phyloP scores from a whole-genome alignment of 225 moss, liverwort and hornwort genomes.

The Marchantia polymorpha region DNA sequence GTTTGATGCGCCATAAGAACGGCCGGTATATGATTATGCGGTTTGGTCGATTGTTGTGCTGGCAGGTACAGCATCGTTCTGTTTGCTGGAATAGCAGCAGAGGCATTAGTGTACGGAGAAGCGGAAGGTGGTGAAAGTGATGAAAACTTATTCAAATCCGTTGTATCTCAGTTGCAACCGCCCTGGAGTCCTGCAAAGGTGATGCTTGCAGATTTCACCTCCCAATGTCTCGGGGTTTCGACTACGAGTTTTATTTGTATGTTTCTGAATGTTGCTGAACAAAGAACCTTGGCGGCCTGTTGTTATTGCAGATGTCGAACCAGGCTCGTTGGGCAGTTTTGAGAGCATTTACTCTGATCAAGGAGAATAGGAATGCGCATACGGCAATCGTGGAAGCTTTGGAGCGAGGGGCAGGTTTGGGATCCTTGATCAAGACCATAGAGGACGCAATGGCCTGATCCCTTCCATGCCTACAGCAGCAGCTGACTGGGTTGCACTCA shows the following conservation, averaged over 20 bases:
- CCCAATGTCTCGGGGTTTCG: not conserved
- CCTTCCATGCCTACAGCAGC: no score
- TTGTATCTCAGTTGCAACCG: slow-evolving; percentile 71
- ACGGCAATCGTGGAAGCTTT: slow-evolving; percentile 71
- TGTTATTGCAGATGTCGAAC: slow-evolving; percentile 71
- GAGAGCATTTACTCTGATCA: slow-evolving; percentile 70
- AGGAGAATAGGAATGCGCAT: slow-evolving; percentile 67
- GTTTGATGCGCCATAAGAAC: no score
- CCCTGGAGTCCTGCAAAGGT: slow-evolving; percentile 94
- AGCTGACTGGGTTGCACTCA: no score
- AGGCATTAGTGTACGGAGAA: slow-evolving; percentile 86
- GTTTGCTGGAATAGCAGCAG: slow-evolving; percentile 95
- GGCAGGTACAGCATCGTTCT: slow-evolving; percentile 83
- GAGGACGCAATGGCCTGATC: slow-evolving; percentile 53
- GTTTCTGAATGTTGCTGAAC: not conserved
- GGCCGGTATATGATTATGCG: not conserved
- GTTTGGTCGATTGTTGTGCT: not conserved
- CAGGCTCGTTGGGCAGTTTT: slow-evolving; percentile 92
- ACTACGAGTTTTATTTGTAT: not conserved
- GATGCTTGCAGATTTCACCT: not conserved
- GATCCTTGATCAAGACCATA: slow-evolving; percentile 60
- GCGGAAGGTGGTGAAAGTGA: slow-evolving; percentile 95
- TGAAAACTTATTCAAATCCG: slow-evolving; percentile 83
- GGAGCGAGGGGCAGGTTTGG: slow-evolving; percentile 56
- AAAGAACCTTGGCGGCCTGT: not conserved